Conservation (phyloP, 108 stramenopile species). For the Pseudonitzschia pungens region DNA sequence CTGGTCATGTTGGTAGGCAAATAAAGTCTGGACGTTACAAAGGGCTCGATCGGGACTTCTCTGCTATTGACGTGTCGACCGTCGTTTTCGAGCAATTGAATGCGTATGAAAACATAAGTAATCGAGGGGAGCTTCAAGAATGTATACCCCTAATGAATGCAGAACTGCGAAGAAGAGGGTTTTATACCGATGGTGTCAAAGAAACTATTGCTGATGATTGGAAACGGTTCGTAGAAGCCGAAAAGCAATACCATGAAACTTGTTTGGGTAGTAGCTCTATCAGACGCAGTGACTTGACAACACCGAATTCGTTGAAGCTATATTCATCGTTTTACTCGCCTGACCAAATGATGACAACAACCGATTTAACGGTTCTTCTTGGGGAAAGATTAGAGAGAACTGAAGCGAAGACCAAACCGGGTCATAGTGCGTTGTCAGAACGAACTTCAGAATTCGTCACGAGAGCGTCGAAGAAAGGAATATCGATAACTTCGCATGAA, state of each 20-base stretch:
- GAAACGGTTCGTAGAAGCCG: conserved; percentile 45
- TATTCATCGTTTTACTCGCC: conserved; percentile 75
- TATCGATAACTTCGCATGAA: conserved; percentile 32
- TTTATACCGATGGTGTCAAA: conserved; percentile 69
- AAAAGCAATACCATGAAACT: conserved; percentile 71
- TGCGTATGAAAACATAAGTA: conserved; percentile 59
- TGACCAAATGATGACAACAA: conserved; percentile 40
- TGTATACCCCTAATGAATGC: conserved; percentile 51
- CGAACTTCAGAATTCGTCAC: conserved; percentile 26
- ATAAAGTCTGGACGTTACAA: conserved; percentile 66
- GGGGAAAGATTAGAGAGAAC: conserved; percentile 15
- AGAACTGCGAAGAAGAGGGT: conserved; percentile 60
- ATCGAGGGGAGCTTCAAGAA: conserved; percentile 36
- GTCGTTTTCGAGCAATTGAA: conserved; percentile 77
- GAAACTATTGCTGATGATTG: conserved; percentile 53
- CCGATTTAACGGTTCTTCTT: conserved; percentile 41
- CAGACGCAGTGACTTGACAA: conserved; percentile 76
- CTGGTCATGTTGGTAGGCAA: conserved; percentile 67
- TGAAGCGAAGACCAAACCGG: conserved; percentile 14
- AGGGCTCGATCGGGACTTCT: conserved; percentile 66
- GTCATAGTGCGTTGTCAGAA: not conserved
- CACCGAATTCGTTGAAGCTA: conserved; percentile 59
- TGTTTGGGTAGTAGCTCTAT: conserved; percentile 43
- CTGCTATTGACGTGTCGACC: conserved; percentile 81
- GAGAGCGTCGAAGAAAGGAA: conserved; percentile 39